A percentile compares a stretch with the other conserved stretches of the same genome.
These are phyloP conservation scores for Leccinum rimulosum DNA, from an alignment of 768 basidiomycete genomes.

Conservation along the genomic window DNA sequence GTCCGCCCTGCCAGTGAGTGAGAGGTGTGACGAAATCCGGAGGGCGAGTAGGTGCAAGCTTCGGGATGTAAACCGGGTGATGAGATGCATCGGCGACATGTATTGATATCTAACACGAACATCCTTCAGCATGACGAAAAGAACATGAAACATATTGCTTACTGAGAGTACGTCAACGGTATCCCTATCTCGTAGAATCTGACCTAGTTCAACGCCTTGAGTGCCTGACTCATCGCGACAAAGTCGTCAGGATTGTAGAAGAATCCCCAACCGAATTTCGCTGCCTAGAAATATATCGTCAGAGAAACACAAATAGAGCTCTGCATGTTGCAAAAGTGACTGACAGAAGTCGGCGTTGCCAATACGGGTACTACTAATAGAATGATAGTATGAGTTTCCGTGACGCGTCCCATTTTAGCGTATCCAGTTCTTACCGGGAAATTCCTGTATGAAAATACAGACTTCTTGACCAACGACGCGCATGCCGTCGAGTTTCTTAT, in stretches of 20 bases:
- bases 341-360: conserved; percentile 87
- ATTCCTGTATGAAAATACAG: conserved; percentile 91
- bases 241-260: conserved; percentile 91
- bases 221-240: conserved; percentile 84
- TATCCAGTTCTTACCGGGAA: conserved; percentile 61
- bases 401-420: background rate
- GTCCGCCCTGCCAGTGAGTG: conserved; percentile 80
- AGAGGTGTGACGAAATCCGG: conserved; percentile 81
- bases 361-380: conserved; percentile 64
- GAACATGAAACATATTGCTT: conserved; percentile 26
- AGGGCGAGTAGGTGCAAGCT: conserved; percentile 91
- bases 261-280: conserved; percentile 93
- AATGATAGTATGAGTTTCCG: background rate
- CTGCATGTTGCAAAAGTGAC: background rate
- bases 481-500: conserved; percentile 88
- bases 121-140: conserved; percentile 1
- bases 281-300: conserved; percentile 59
- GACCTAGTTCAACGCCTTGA: conserved; percentile 93
- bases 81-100: conserved; percentile 75
- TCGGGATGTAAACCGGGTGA: conserved; percentile 79
- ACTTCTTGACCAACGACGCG: conserved; percentile 77
- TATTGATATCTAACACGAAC: conserved; percentile 64
- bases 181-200: conserved; percentile 91
- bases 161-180: conserved; percentile 91
- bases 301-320: background rate